Percentiles rank a stretch among this genome's conserved stretches.
These are phyloP conservation scores for Paramecium tetraurelia DNA, from an alignment of 73 alveolate genomes.

Conservation along the genomic window DNA sequence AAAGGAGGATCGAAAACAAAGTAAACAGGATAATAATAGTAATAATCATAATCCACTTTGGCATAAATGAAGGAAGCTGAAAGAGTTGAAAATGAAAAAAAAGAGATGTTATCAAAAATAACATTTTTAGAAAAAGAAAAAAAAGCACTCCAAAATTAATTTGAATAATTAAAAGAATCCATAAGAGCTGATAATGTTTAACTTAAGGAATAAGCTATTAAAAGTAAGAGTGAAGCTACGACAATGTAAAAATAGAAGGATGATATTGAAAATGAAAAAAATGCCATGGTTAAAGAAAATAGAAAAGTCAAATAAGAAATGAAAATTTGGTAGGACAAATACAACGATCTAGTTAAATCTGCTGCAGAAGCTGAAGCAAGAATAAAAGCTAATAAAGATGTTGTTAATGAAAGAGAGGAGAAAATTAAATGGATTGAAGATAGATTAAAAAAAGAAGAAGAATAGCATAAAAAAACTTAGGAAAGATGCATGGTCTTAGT, in stretches of 20 bases:
- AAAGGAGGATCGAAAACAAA: not conserved
- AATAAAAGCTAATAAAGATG: not conserved
- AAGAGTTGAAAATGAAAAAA: not conserved
- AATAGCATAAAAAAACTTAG: not conserved
- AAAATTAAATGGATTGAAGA: slow-evolving; percentile 16
- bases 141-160: not conserved
- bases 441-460: not conserved
- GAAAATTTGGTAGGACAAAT: not conserved
- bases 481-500: not conserved
- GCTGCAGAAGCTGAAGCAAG: slow-evolving; percentile 31
- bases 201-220: not conserved
- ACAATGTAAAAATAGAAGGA: not conserved
- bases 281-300: not conserved
- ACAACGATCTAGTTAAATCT: not conserved
- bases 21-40: not conserved
- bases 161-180: not conserved
- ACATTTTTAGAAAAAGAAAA: not conserved
- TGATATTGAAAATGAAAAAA: slow-evolving; percentile 22
- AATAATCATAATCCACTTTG: not conserved
- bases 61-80: not conserved
- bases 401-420: not conserved
- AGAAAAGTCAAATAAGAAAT: slow-evolving; percentile 28
- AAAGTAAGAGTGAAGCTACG: not conserved
- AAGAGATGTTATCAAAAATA: not conserved
- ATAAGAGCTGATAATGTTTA: slow-evolving; percentile 4